These are phyloP conservation scores for Boletus sp. DNA, from an alignment of 768 basidiomycete genomes.

Conservation along the genomic window DNA sequence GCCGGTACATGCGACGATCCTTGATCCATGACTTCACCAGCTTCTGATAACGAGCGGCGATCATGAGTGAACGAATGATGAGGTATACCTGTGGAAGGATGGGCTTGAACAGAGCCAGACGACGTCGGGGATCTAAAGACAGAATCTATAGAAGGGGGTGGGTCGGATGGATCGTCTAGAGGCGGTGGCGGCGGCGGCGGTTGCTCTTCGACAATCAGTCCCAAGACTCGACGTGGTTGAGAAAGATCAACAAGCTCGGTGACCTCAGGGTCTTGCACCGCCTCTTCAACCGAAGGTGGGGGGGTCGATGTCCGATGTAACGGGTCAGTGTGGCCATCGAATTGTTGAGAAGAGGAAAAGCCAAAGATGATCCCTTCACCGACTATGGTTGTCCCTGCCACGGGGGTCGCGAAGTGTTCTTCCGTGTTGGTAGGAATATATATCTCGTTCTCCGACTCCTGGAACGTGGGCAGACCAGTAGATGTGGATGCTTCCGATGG, in stretches of 20 bases:
- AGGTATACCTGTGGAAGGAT: slow-evolving; percentile 29
- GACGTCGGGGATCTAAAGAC: slow-evolving; percentile 49
- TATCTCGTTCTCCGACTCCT: slow-evolving; percentile 77
- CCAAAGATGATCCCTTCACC: slow-evolving; percentile 83
- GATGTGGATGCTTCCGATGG: slow-evolving; percentile 60
- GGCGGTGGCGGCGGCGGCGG: slow-evolving; percentile 78
- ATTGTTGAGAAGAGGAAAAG: slow-evolving; percentile 66
- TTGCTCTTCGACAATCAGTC: slow-evolving; percentile 51
- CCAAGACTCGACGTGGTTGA: slow-evolving; percentile 57
- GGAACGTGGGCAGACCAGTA: slow-evolving; percentile 63
- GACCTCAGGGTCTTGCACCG: slow-evolving; percentile 65
- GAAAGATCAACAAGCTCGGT: slow-evolving; percentile 59
- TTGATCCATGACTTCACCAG: slow-evolving; percentile 31
- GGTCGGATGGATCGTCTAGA: slow-evolving; percentile 85
- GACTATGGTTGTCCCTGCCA: slow-evolving; percentile 39
- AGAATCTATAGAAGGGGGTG: slow-evolving; percentile 85
- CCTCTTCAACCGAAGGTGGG: slow-evolving; percentile 75
- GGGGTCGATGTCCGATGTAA: slow-evolving; percentile 63
- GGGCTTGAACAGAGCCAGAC: slow-evolving; percentile 15
- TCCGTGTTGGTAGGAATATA: slow-evolving; percentile 49
- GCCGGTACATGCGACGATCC: slow-evolving; percentile 52
- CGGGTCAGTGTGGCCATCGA: slow-evolving; percentile 76
- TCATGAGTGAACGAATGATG: slow-evolving; percentile 30
- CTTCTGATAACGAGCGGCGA: slow-evolving; percentile 33
- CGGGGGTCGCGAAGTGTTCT: slow-evolving; percentile 36